These are phyloP conservation scores for Endocarpon pusillum DNA, from an alignment of 495 filamentous ascomycete species.

Conservation along the genomic window DNA sequence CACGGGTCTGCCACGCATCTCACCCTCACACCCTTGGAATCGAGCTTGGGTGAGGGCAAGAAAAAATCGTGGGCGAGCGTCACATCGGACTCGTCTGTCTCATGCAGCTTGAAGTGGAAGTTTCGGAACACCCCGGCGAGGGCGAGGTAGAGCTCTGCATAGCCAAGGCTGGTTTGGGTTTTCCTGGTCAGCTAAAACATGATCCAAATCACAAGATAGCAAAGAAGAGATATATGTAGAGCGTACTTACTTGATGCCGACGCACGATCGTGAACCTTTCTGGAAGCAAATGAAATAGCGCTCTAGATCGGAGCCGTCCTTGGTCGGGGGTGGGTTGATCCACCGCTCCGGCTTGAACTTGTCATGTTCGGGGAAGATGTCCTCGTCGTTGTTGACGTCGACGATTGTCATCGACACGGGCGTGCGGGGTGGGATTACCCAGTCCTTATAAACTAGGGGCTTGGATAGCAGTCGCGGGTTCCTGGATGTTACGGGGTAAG, in stretches of 20 bases:
- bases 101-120: constrained; percentile 16
- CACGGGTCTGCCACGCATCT: too few species aligned
- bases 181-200: background rate
- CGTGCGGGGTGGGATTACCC: constrained; percentile 13
- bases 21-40: constrained; percentile 19
- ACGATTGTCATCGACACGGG: constrained; percentile 25
- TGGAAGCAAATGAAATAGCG: constrained; percentile 15
- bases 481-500: constrained; percentile 17
- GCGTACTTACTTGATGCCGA: constrained; percentile 17
- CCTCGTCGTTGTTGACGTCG: constrained; percentile 23
- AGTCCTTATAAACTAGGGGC: constrained; percentile 16
- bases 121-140: constrained; percentile 17
- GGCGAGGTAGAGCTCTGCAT: constrained; percentile 19
- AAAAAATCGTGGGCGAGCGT: constrained; percentile 20
- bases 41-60: constrained; percentile 16
- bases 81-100: constrained; percentile 23
- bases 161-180: constrained; percentile 12
- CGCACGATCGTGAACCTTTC: constrained; percentile 12
- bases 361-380: constrained; percentile 23
- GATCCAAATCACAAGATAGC: background rate
- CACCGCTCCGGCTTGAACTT: constrained; percentile 29
- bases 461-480: constrained; percentile 18
- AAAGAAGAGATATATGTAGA: background rate
- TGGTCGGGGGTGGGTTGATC: constrained; percentile 12
- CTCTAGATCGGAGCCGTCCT: constrained; percentile 9